Evolutionary conservation across 2,329 filamentous ascomycete species (phyloP), one percentile per base, ranked within the genome.

Genomic region (Colletotrichum salicis): DNA sequence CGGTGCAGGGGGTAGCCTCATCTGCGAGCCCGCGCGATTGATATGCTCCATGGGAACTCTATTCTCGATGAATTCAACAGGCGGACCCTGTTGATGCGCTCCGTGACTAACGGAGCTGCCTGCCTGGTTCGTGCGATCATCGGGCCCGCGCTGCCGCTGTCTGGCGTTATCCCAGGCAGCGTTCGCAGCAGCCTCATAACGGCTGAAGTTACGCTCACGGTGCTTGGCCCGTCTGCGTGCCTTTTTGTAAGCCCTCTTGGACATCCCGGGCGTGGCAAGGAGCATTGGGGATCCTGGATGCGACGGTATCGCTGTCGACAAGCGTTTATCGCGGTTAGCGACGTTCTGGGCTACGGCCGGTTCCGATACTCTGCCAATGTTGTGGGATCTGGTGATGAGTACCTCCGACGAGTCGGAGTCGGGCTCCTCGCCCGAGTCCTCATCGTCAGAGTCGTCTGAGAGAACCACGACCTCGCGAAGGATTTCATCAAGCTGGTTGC

Each of bases 401-500:
- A 80, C 78, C 37, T 77, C 63, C 6, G 78, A 81, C n/a, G 73
- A 74, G 13, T 76, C 75, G 31, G 76, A 78, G 19, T 81, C 81
- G 19, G 79, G 80, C 10, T 82, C 79, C 37, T 80, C 81, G 27
- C 78, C 78, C 13, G 67, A 72, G 5, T 84, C 82, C 19, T 82
- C 80, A 5, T 81, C 82, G 5, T 82, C 82, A 4, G 84, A 85
- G 52, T 83, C 86, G 75, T 90, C 88, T n/a, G 89, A 90, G 56
- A 92, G 91, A 76, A 92, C 87, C 64, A 92, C 88, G 12, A 92
- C 89, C 79, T 92, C 90, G 62, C 89, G 86, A 41, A 92, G 82
- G 69, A 92, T 91, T 77, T 92, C 90, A 70, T 92, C 90, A 19
- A 92, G 84, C 78, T 92, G 89, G 76, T 92, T 90, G 60, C 90